phyloP scores from a whole-genome alignment of 2,329 filamentous ascomycete species.

The Sporothrix protearum region DNA sequence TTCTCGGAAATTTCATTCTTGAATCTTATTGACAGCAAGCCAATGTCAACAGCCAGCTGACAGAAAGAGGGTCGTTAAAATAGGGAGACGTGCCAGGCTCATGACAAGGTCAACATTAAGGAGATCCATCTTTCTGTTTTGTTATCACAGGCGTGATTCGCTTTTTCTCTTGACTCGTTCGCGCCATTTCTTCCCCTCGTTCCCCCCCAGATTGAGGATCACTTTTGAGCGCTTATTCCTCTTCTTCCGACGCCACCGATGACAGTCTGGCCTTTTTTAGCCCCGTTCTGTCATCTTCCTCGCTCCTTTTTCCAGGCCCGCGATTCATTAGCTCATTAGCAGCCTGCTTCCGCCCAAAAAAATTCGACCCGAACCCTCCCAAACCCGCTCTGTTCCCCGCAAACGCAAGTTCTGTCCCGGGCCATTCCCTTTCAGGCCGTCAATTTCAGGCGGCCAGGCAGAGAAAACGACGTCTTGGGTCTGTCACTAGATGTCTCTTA shows the following conservation, averaged over 20 bases:
- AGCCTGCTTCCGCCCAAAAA: neutral
- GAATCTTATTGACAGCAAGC: neutral
- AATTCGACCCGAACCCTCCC: neutral
- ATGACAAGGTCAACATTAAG: neutral
- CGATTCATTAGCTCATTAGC: neutral
- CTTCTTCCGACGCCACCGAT: neutral
- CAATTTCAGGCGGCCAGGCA: neutral
- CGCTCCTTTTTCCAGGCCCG: neutral
- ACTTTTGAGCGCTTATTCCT: neutral
- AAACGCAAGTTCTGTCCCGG: neutral
- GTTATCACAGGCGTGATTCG: neutral
- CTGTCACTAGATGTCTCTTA: neutral
- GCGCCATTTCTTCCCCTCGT: neutral
- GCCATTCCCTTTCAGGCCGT: neutral
- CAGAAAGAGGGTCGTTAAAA: neutral
- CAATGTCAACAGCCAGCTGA: neutral
- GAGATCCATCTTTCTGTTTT: neutral
- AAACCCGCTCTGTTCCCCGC: neutral
- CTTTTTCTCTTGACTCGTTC: neutral
- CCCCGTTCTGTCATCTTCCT: neutral
- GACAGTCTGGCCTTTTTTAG: neutral
- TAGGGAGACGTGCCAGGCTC: neutral
- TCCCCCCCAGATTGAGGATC: neutral
- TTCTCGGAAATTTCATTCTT: neutral
- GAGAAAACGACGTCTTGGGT: neutral